A percentile compares a stretch with the other conserved stretches of the same genome.
Conservation (phyloP, 352 stramenopile species). For the Phytophthora pini region DNA sequence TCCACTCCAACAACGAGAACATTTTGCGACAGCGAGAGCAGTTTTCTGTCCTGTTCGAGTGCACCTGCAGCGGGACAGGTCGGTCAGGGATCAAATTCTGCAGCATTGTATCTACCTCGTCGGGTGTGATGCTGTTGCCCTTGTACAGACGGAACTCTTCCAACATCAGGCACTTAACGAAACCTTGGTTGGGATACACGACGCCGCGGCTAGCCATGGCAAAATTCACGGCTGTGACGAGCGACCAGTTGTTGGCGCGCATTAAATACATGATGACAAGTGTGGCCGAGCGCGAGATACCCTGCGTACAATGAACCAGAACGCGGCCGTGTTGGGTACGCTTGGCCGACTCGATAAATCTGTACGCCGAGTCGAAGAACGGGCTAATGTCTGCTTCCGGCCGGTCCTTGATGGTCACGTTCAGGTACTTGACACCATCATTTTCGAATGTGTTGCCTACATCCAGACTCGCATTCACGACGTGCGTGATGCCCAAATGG, state of each 20-base stretch:
- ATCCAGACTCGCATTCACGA: conserved; percentile 86
- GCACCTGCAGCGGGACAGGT: conserved; percentile 70
- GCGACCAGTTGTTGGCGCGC: conserved; percentile 81
- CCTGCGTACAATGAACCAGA: conserved; percentile 86
- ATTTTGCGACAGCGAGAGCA: conserved; percentile 78
- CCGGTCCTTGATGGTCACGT: conserved; percentile 85
- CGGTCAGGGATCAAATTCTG: conserved; percentile 79
- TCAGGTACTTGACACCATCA: conserved; percentile 75
- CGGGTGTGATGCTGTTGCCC: conserved; percentile 69
- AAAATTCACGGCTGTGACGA: conserved; percentile 86
- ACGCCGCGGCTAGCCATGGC: conserved; percentile 76
- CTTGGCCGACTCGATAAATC: conserved; percentile 85
- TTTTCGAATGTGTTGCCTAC: conserved; percentile 76
- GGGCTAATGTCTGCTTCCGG: conserved; percentile 70
- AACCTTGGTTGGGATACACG: conserved; percentile 87
- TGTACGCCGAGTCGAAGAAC: conserved; percentile 74
- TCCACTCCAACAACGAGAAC: conserved; percentile 86
- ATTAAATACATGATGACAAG: conserved; percentile 91
- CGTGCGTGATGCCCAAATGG: conserved; percentile 85
- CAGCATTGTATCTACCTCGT: conserved; percentile 79
- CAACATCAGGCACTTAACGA: conserved; percentile 75
- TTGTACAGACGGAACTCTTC: conserved; percentile 84
- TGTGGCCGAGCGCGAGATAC: conserved; percentile 83
- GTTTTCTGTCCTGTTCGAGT: conserved; percentile 66
- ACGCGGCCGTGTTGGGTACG: conserved; percentile 78